A percentile compares a stretch with the other conserved stretches of the same genome.
phyloP scores from a whole-genome alignment of 306 rosid species.

The Cucurbita maxima region DNA sequence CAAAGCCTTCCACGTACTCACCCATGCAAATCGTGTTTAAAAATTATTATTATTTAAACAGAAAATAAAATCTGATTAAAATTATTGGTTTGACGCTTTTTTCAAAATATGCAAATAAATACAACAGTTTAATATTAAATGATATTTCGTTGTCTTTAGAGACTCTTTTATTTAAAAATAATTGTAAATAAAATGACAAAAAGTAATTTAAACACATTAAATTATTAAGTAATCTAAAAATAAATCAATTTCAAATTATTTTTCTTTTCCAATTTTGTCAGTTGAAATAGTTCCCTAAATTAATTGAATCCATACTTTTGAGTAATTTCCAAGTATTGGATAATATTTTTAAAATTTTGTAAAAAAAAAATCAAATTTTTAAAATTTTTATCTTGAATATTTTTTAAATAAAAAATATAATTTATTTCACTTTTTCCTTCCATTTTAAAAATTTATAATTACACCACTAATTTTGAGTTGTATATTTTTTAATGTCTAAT shows the following conservation, averaged over 20 bases:
- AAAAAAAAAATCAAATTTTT: too few species aligned
- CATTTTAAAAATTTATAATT: neutral
- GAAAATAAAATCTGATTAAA: neutral
- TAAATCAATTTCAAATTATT: neutral
- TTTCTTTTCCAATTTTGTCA: neutral
- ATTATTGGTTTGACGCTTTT: neutral
- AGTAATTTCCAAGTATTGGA: neutral
- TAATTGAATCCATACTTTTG: neutral
- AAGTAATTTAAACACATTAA: neutral
- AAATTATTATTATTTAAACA: neutral
- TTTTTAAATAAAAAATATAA: too few species aligned
- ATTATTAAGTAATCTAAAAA: neutral
- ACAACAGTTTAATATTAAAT: neutral
- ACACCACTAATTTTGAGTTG: neutral
- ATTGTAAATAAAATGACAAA: neutral
- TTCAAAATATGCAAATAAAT: neutral
- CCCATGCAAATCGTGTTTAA: neutral
- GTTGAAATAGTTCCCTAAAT: neutral
- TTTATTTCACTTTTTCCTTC: too few species aligned
- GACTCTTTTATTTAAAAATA: neutral
- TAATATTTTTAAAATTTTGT: too few species aligned
- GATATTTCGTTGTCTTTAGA: neutral
- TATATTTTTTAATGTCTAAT: neutral
- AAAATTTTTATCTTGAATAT: too few species aligned
- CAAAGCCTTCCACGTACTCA: neutral